Base-by-base conservation (phyloP, 2,329 filamentous ascomycete species). In the Claviceps maximensis region DNA sequence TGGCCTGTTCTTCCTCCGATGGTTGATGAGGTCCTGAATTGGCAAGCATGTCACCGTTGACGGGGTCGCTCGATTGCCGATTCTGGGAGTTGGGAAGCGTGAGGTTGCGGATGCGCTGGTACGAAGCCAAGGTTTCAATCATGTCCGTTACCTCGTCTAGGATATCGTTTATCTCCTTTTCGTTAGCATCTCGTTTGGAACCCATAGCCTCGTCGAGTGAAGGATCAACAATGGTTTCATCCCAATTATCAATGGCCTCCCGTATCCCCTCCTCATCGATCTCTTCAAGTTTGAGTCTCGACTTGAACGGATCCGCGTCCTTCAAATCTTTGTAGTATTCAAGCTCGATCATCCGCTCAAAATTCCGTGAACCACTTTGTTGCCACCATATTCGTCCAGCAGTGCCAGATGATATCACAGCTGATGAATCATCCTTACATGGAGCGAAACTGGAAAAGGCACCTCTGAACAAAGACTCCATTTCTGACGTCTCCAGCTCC, bases 401-500 rank as follows among this genome's bases (percentile, higher is more conserved):
- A 49, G 81, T 75, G 36, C 80, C 79, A 1, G 83, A 80, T 0
- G 87, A 80, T 3, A 89, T 73, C 54, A 89, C 74, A 6, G 87
- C 84, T 13, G 77, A 79, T 3, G 84, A 77, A 62, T 90, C 83
- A 65, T 91, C 87, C 59, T 80, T 83, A 50, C 78, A 82, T 0
- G 87, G 87, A 6, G 87, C 87, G 65, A 90, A 91, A 61, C 84
- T 86, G 0, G 85, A 89, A 65, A 89, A 91, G 1, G 83, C 86
- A 52, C 84, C 81, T 31, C 85, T 78, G 62, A 90, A 91, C 10
- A 90, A 70, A 0, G 83, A 77, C 59, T 90, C 86, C 68, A 89
- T 80, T 63, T 85, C 84, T 3, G 79, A 78, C 59, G 79, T 72
- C 61, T 86, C 75, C 1, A 79, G 63, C 57, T 83, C 80, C 1